Conservation (phyloP, 1,284 basidiomycete species). For the Takashimella koratensis region DNA sequence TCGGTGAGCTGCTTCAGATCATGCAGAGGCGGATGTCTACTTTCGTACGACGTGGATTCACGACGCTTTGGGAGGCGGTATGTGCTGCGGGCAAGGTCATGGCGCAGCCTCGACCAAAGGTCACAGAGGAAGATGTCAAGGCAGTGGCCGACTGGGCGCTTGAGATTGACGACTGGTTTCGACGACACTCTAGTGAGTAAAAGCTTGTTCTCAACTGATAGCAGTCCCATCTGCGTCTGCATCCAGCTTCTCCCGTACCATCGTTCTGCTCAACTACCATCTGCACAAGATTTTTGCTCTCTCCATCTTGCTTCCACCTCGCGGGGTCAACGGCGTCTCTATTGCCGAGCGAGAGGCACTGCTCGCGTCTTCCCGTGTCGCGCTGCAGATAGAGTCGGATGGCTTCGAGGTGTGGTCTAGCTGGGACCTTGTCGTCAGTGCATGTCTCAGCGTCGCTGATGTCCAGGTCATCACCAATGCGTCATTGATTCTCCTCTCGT, state of each 20-base stretch:
- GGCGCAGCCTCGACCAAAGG: not conserved
- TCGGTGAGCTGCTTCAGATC: conserved; percentile 20
- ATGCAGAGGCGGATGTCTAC: conserved; percentile 22
- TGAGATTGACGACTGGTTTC: conserved; percentile 21
- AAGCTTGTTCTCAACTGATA: no score
- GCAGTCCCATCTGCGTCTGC: not conserved
- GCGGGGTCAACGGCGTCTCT: conserved; percentile 10
- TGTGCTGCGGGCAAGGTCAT: not conserved
- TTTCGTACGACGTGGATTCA: conserved; percentile 21
- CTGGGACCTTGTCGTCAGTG: conserved; percentile 20
- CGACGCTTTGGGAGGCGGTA: conserved; percentile 20
- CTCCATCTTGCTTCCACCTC: conserved; percentile 18
- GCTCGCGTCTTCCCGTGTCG: conserved; percentile 16
- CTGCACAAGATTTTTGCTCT: conserved; percentile 25
- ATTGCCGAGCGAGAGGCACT: conserved; percentile 11
- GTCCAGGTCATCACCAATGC: conserved; percentile 17
- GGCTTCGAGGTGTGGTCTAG: conserved; percentile 24
- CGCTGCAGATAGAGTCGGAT: conserved; percentile 15
- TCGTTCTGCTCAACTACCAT: conserved; percentile 23
- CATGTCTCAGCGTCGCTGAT: not conserved
- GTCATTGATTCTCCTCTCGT: conserved; percentile 15
- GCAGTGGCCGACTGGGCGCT: conserved; percentile 16
- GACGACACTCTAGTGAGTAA: not conserved
- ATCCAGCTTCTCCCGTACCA: conserved; percentile 2
- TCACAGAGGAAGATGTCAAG: conserved; percentile 6